Conservation (phyloP, 2,329 filamentous ascomycete genomes). For the Bipolaris oryzae region DNA sequence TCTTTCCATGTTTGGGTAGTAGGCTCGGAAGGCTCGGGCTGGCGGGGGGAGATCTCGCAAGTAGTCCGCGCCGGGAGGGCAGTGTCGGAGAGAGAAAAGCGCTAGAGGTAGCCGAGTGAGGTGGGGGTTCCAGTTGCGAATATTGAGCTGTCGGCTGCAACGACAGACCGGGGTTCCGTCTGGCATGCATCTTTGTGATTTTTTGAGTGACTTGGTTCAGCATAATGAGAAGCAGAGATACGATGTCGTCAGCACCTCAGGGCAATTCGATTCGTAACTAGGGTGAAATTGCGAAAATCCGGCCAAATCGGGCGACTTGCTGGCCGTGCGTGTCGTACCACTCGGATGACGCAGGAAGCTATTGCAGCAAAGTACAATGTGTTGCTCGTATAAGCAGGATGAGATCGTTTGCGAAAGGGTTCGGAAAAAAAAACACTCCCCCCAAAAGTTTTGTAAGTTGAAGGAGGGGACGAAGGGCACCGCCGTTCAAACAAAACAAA, state of each 20-base stretch:
- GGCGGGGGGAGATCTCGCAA: slow-evolving; percentile 71
- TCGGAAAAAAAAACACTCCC: background rate
- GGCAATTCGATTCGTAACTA: slow-evolving; percentile 4
- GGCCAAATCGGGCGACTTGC: slow-evolving; percentile 14
- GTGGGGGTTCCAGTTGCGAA: slow-evolving; percentile 40
- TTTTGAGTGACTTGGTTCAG: slow-evolving; percentile 45
- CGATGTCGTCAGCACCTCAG: slow-evolving; percentile 1
- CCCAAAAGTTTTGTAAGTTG: slow-evolving; percentile 2
- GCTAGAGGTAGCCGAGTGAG: slow-evolving; percentile 42
- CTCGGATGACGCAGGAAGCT: slow-evolving; percentile 13
- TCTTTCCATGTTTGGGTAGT: slow-evolving; percentile 68
- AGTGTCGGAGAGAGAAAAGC: slow-evolving; percentile 46
- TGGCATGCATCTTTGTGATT: slow-evolving; percentile 52
- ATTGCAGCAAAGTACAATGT: background rate
- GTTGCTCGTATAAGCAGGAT: slow-evolving; percentile 14
- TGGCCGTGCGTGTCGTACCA: slow-evolving; percentile 19
- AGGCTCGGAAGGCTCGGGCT: slow-evolving; percentile 74
- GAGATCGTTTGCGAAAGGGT: slow-evolving; percentile 6
- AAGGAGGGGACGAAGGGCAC: slow-evolving; percentile 28
- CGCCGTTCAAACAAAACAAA: slow-evolving; percentile 16
- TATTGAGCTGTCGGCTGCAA: slow-evolving; percentile 50
- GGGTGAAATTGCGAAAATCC: background rate
- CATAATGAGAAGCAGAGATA: slow-evolving; percentile 33
- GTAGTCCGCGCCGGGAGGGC: slow-evolving; percentile 58
- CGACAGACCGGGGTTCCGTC: slow-evolving; percentile 55